Base-by-base conservation (phyloP, 441 rosid species). In the Bocquillonia castaneifolia region DNA sequence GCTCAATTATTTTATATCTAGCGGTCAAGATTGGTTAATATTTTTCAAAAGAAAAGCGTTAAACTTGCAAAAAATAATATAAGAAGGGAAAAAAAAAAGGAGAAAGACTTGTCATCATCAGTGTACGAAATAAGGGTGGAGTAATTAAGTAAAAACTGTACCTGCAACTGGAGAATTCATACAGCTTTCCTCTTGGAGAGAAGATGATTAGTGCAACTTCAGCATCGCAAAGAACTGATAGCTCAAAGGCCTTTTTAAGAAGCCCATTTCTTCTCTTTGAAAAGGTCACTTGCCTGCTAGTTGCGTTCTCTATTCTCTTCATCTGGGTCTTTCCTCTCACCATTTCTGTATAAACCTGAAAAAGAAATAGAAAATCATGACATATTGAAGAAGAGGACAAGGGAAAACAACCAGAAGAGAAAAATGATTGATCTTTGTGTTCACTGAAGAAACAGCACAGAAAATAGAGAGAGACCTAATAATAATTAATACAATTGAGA, bases 261-360 rank as follows among this genome's bases (percentile, higher is more conserved):
- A 91, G 73, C 13, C 93, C 97, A 77, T 86, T 91, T 66, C 96
- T 89, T 77, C 97, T 75, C 84, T 91, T 91, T 1, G 97, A 91
- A 73, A 91, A 91, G 45, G 97, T 91, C 52, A 91, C 97, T 81
- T 91, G 97, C 79, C 97, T 84, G 86, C 93, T 91, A 9, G 97
- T 82, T 0, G 86, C 83, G 66, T 91, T 91, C 78, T 89, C 97
- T 72, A 91, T 91, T 74, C 97, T 87, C 88, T 88, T 89, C 97
- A 91, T 87, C 85, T 91, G 88, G 31, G 93, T 91, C 74, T 88
- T 91, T 66, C 90, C 91, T 75, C 96, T 83, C 87, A 84, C 93
- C 97, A 91, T 89, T 70, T 69, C 81, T 34, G 53, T 9, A 1
- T 12, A 28, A 2, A 64, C 68, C 78, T 74, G 66, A 59, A 64